These are phyloP conservation scores for Penicillium sp. DNA, from an alignment of 2,329 filamentous ascomycete genomes.

Conservation along the genomic window DNA sequence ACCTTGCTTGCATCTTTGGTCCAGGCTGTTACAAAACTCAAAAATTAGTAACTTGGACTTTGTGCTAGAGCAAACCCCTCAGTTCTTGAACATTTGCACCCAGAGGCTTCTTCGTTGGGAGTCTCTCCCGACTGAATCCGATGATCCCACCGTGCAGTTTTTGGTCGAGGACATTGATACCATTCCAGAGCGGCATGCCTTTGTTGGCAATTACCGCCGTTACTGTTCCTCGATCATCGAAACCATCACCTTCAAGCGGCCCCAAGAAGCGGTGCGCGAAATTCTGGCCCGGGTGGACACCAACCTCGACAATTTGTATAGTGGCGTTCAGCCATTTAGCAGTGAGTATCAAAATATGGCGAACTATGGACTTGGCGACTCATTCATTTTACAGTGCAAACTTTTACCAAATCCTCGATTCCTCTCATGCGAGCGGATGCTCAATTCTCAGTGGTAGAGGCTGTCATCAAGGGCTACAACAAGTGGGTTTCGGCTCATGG, in stretches of 20 bases:
- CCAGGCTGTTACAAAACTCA: conserved; percentile 71
- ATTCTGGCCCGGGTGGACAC: conserved; percentile 77
- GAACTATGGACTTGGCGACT: neutral
- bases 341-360: conserved; percentile 47
- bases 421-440: conserved; percentile 71
- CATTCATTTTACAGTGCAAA: conserved; percentile 28
- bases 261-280: conserved; percentile 81
- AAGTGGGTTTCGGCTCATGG: conserved; percentile 67
- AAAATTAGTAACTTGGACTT: conserved; percentile 60
- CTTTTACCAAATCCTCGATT: conserved; percentile 42
- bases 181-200: conserved; percentile 87
- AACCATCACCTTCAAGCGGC: conserved; percentile 74
- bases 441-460: conserved; percentile 84
- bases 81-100: conserved; percentile 78
- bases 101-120: conserved; percentile 85
- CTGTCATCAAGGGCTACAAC: conserved; percentile 81
- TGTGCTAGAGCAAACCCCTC: conserved; percentile 64
- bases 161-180: conserved; percentile 94
- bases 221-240: conserved; percentile 89
- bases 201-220: conserved; percentile 89
- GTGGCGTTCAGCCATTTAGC: conserved; percentile 64
- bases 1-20: conserved; percentile 87
- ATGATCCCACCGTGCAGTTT: conserved; percentile 76
- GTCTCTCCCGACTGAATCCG: conserved; percentile 74
- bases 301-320: conserved; percentile 72